Conservation (phyloP, 2,329 filamentous ascomycete genomes). For the Trichoderma afroharzianum region DNA sequence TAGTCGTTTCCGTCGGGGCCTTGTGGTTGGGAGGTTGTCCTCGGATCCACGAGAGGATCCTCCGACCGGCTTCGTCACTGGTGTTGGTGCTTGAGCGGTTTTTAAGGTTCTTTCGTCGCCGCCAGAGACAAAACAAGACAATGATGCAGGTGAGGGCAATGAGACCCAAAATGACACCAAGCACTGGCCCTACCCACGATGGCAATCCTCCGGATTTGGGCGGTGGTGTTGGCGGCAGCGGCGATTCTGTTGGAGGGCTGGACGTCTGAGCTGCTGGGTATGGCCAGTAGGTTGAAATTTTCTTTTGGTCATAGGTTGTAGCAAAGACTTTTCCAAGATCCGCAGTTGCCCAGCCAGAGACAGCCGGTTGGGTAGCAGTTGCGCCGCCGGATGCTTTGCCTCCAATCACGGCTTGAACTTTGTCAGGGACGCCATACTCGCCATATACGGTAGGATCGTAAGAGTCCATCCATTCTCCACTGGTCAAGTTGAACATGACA, state of each 20-base stretch:
- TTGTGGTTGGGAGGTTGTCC: constrained; percentile 43
- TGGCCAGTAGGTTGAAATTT: constrained; percentile 58
- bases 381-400: constrained; percentile 64
- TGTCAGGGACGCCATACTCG: constrained; percentile 66
- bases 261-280: constrained; percentile 41
- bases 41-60: constrained; percentile 52
- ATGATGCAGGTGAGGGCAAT: constrained; percentile 51
- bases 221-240: constrained; percentile 20
- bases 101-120: constrained; percentile 42
- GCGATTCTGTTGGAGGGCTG: constrained; percentile 19
- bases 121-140: constrained; percentile 51
- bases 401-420: constrained; percentile 63
- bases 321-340: constrained; percentile 52
- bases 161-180: constrained; percentile 59
- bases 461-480: constrained; percentile 62
- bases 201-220: constrained; percentile 40
- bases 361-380: constrained; percentile 61
- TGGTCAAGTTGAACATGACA: constrained; percentile 70
- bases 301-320: constrained; percentile 51
- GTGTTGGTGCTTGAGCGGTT: constrained; percentile 36
- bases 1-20: constrained; percentile 42
- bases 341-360: constrained; percentile 51
- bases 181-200: constrained; percentile 56
- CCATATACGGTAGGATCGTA: constrained; percentile 64
- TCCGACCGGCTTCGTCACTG: constrained; percentile 45